Percentiles rank a stretch among this genome's conserved stretches.
phyloP scores from a whole-genome alignment of 257 asterid genomes.

The Rhazya stricta region DNA sequence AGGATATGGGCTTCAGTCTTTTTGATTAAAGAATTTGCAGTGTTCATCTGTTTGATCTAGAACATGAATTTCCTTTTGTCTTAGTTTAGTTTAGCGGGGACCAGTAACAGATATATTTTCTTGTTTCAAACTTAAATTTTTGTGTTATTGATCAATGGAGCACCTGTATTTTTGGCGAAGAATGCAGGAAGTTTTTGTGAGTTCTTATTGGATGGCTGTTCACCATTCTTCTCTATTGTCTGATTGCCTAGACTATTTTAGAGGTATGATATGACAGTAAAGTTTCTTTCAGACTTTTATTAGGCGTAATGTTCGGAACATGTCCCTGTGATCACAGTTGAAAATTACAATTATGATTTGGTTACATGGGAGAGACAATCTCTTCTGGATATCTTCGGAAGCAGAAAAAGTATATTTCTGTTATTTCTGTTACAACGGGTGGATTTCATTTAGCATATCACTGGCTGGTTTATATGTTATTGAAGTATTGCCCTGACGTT shows the following conservation, averaged over 20 bases:
- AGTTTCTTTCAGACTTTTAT: too few species aligned
- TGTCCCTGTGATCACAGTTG: too few species aligned
- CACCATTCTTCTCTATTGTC: not conserved
- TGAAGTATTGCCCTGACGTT: too few species aligned
- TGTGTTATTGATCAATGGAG: not conserved
- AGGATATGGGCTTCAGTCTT: slow-evolving; percentile 48
- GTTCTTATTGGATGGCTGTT: not conserved
- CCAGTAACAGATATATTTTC: not conserved
- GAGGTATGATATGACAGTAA: too few species aligned
- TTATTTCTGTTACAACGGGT: too few species aligned
- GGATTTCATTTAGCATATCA: too few species aligned
- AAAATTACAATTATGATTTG: too few species aligned
- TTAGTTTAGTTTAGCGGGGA: slow-evolving; percentile 1
- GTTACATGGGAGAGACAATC: too few species aligned
- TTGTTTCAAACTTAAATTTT: slow-evolving; percentile 1
- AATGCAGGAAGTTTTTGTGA: not conserved
- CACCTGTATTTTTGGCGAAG: slow-evolving; percentile 1
- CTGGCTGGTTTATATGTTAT: too few species aligned
- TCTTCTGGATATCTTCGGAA: too few species aligned
- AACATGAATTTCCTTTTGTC: not conserved
- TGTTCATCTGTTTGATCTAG: not conserved
- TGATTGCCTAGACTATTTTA: not conserved
- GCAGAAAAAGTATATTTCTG: too few species aligned
- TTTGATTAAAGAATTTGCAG: slow-evolving; percentile 28
- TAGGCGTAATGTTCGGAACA: too few species aligned